Base-by-base conservation (phyloP, 1,284 basidiomycete species). In the Ganoderma resinaceum region DNA sequence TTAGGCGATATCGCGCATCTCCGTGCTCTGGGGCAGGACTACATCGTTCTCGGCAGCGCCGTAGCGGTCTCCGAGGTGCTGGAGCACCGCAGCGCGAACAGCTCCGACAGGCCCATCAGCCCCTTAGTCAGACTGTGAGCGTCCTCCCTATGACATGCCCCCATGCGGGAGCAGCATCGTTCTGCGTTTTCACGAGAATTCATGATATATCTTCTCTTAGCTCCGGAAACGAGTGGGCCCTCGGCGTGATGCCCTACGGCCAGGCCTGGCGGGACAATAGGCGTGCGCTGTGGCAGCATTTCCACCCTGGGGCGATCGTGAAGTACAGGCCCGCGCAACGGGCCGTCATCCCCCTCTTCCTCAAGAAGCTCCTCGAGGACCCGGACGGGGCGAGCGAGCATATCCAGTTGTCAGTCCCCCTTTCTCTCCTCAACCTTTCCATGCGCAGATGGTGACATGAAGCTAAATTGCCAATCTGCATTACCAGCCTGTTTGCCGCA, bases 401-500 rank as follows among this genome's bases (percentile, higher is more conserved):
- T 29, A 60, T 65, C 9, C 46, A 35, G 12, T 63, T 63, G 62
- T 63, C 18, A 63, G 62, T 35, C 26, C 8, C 16, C 20, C 23
- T 16, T 9, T 43, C 12, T 23, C 20, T 26, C 8, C 43, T 38
- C 14, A 38, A 2, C 35, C 35, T 35, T 35, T 35, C 2, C 7
- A 2, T 49, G 31, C 42, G 6, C 12, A 23, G 20, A 38, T 37
- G n/a, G n/a, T n/a, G n/a, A n/a, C n/a, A 23, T 20, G 29, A 29
- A 33, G 12, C 20, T 33, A 33, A 61, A 29, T 31, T 53, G 18
- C 16, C 52, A 16, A 3, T 3, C 18, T 26, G 12, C 40, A 29
- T 23, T 20, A 14, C 29, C 23, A 63, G 62, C 38, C 26, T 46
- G 26, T 63, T 71, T 14, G n/a, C 66, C 12, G 65, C 67, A 5